These are phyloP conservation scores for Cutaneotrichosporon arboriforme DNA, from an alignment of 1,284 basidiomycete species.

Conservation along the genomic window DNA sequence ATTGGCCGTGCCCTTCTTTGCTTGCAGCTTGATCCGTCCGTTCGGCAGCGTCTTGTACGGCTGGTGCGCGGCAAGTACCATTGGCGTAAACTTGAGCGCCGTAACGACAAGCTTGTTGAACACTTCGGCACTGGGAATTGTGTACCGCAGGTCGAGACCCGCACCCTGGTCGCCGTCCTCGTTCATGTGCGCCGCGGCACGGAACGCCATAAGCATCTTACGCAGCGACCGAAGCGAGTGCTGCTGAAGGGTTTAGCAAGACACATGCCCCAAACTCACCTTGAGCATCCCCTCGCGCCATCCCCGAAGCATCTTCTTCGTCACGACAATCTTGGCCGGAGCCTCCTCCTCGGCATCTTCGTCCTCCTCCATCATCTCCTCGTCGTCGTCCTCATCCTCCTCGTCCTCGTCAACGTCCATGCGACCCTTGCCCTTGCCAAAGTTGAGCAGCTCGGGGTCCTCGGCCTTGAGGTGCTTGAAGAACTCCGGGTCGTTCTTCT, in stretches of 20 bases:
- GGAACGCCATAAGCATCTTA: conserved; percentile 80
- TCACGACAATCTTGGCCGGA: conserved; percentile 54
- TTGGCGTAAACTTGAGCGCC: conserved; percentile 81
- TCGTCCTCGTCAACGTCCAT: conserved; percentile 44
- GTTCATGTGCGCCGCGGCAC: conserved; percentile 81
- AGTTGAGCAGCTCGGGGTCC: conserved; percentile 80
- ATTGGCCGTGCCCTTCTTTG: conserved; percentile 54
- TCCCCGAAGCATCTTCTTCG: conserved; percentile 64
- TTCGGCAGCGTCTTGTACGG: conserved; percentile 76
- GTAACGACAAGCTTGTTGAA: conserved; percentile 91
- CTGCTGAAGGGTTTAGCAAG: conserved; percentile 53
- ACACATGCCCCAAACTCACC: conserved; percentile 48
- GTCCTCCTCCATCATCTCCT: conserved; percentile 43
- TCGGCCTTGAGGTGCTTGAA: conserved; percentile 97
- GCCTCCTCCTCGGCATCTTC: conserved; percentile 45
- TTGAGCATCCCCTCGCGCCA: conserved; percentile 92
- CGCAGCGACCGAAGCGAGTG: conserved; percentile 78
- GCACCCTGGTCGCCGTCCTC: conserved; percentile 58
- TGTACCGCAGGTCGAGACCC: conserved; percentile 59
- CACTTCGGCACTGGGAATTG: conserved; percentile 72
- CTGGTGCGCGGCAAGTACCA: conserved; percentile 79
- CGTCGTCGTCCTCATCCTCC: conserved; percentile 46
- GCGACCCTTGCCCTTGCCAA: conserved; percentile 51
- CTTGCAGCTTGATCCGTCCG: conserved; percentile 62
- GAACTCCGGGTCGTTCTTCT: conserved; percentile 95